Conservation (phyloP, 495 filamentous ascomycete genomes). For the Rostrohypoxylon terebratum region DNA sequence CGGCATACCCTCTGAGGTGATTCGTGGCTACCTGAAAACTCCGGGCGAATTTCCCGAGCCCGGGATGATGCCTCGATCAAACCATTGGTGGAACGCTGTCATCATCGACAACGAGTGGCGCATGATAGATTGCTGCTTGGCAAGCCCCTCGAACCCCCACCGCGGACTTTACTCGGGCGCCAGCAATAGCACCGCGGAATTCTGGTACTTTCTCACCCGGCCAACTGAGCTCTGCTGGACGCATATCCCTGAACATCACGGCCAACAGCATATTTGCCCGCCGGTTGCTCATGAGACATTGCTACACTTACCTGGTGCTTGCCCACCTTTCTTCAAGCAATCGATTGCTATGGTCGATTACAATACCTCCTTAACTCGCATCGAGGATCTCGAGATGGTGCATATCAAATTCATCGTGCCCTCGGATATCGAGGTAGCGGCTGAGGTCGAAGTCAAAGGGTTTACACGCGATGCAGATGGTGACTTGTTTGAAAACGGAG, state of each 20-base stretch:
- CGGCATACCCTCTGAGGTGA: conserved; percentile 84
- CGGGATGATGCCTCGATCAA: conserved; percentile 79
- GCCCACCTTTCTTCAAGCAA: conserved; percentile 89
- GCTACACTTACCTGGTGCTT: conserved; percentile 84
- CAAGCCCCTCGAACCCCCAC: conserved; percentile 87
- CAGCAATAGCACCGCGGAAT: conserved; percentile 76
- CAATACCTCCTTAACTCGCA: conserved; percentile 84
- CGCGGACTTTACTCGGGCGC: conserved; percentile 79
- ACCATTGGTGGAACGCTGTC: conserved; percentile 99
- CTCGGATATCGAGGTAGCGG: conserved; percentile 88
- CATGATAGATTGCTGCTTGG: conserved; percentile 93
- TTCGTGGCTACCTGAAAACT: conserved; percentile 88
- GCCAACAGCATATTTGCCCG: conserved; percentile 93
- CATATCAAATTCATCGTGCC: conserved; percentile 90
- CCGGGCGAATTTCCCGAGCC: conserved; percentile 87
- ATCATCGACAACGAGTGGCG: conserved; percentile 95
- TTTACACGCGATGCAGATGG: conserved; percentile 87
- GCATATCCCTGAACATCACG: conserved; percentile 84
- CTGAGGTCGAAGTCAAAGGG: conserved; percentile 87
- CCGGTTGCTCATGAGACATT: conserved; percentile 85
- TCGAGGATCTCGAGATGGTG: conserved; percentile 92
- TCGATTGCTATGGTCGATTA: conserved; percentile 82
- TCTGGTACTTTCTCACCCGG: conserved; percentile 89
- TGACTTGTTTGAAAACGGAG: conserved; percentile 93
- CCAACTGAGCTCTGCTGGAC: conserved; percentile 94